phyloP scores from a whole-genome alignment of 768 basidiomycete genomes.

The Suillus sp. region DNA sequence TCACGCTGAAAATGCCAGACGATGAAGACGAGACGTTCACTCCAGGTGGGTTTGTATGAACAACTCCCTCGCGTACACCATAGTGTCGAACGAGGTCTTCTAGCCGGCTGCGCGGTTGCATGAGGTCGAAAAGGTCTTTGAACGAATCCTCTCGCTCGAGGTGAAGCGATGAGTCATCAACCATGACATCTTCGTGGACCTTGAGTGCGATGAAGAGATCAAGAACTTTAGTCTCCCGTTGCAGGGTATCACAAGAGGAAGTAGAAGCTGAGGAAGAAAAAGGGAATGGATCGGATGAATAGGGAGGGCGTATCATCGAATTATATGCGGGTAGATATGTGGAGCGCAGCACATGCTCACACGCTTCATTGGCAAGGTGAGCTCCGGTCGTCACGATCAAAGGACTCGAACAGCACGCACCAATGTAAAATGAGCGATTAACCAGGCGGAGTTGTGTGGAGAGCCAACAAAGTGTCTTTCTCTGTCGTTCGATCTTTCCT shows the following conservation, averaged over 20 bases:
- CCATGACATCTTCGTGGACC: slow-evolving; percentile 77
- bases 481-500: slow-evolving; percentile 50
- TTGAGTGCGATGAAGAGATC: slow-evolving; percentile 82
- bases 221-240: slow-evolving; percentile 74
- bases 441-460: slow-evolving; percentile 63
- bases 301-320: slow-evolving; percentile 62
- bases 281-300: slow-evolving; percentile 81
- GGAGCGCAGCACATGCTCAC: slow-evolving; percentile 80
- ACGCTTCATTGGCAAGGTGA: slow-evolving; percentile 43
- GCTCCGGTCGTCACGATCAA: neutral
- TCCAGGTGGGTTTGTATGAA: slow-evolving; percentile 20
- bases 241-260: slow-evolving; percentile 41
- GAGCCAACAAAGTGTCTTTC: slow-evolving; percentile 75
- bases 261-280: slow-evolving; percentile 35
- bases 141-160: slow-evolving; percentile 75
- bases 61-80: slow-evolving; percentile 42
- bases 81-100: slow-evolving; percentile 67
- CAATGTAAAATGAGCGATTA: slow-evolving; percentile 67
- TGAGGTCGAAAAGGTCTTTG: slow-evolving; percentile 77
- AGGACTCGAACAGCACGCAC: slow-evolving; percentile 34
- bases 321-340: slow-evolving; percentile 71
- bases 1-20: slow-evolving; percentile 5
- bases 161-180: slow-evolving; percentile 74
- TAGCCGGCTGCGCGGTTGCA: slow-evolving; percentile 71
- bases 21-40: slow-evolving; percentile 10